Evolutionary conservation across 192 early-diverging fungal species (phyloP), one percentile per base, ranked within the genome.

Genomic region (Phycomyces blakesleeanus): DNA sequence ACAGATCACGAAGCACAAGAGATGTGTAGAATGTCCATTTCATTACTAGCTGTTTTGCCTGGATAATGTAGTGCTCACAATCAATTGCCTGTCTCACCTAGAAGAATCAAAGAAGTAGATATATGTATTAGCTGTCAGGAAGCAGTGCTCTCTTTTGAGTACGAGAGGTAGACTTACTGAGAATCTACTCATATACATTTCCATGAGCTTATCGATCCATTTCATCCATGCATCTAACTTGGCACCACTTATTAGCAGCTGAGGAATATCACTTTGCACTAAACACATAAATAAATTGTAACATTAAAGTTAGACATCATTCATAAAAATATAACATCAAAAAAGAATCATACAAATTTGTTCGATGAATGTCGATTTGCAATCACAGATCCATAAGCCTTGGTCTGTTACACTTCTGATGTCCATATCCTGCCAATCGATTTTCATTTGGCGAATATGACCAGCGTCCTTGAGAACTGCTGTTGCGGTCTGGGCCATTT

Each of bases 341-440:
- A 11, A 25, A 21, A 5, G 5, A 20, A 7, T 8, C 42, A 44
- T 66, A 75, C 76, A 61, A 22, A 78, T 73, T 42, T 73, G 66
- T 55, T 62, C 57, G 14, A 82, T 66, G 27, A 78, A 71, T 6
- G 40, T 51, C 21, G 67, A 61, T 16, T 71, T 72, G 44, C 78
- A 80, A 41, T 82, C 81, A 59, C 76, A 76, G 21, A 80, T 64
- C 81, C 81, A 82, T 10, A 72, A 55, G 12, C 64, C 71, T 55
- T 82, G 81, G 18, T 80, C 78, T 14, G 66, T 51, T 29, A 82
- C 63, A 29, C 55, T 59, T 22, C 69, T 78, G 58, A 82, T 61
- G 22, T 82, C 81, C 37, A 80, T 64, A 7, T 44, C 16, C 20
- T 71, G 68, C 81, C 81, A 82, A 25, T 82, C 78, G 10, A 25